Evolutionary conservation across 345 rosid genomes (phyloP).

Genomic region (Eucalyptus melliodora): DNA sequence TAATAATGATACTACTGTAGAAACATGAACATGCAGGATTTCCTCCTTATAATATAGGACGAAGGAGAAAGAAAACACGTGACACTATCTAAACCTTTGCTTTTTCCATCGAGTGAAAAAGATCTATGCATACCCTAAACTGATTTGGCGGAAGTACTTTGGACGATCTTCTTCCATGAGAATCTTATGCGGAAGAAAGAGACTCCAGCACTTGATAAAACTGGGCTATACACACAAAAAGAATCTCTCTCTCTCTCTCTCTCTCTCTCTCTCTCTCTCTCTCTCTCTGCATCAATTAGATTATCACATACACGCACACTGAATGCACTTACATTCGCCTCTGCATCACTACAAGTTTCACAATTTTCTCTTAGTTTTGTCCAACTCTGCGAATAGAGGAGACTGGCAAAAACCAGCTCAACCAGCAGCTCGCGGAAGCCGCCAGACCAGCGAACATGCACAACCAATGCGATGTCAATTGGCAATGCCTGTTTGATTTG

Average conservation of each 20-base stretch:
- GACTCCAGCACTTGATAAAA: background rate
- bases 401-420: too few relatives aligned
- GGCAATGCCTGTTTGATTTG: too few relatives aligned
- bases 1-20: background rate
- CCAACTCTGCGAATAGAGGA: too few relatives aligned
- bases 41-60: background rate
- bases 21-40: background rate
- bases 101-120: background rate
- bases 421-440: too few relatives aligned
- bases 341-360: conserved; percentile 19
- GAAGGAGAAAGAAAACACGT: background rate
- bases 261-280: too few relatives aligned
- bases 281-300: background rate
- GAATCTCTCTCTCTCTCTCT: too few relatives aligned
- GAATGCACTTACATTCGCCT: conserved; percentile 35
- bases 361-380: background rate
- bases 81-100: background rate
- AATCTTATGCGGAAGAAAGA: background rate
- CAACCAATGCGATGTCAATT: too few relatives aligned
- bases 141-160: background rate
- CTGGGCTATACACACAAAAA: background rate
- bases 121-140: background rate
- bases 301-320: background rate
- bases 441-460: too few relatives aligned
- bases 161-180: background rate